Conservation (phyloP, 306 rosid species). For the Cyamopsis tetragonoloba region DNA sequence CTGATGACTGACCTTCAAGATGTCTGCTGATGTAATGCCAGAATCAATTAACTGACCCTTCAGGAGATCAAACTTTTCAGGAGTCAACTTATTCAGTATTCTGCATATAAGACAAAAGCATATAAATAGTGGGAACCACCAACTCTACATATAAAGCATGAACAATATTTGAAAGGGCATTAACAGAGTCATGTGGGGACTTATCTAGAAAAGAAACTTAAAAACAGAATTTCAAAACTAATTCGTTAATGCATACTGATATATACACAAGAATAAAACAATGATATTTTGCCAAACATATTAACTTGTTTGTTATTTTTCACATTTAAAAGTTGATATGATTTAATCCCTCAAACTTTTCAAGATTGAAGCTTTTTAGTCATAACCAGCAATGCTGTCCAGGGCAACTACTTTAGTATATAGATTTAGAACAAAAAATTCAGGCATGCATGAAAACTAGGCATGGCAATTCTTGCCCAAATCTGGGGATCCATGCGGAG, state of each 20-base stretch:
- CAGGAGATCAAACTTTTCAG: conserved; percentile 81
- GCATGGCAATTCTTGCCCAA: too few relatives aligned
- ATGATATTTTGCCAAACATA: neutral
- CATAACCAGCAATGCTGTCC: neutral
- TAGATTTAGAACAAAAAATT: neutral
- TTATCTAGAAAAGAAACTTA: neutral
- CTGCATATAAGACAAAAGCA: conserved; percentile 30
- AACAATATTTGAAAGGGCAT: neutral
- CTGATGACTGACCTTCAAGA: conserved; percentile 53
- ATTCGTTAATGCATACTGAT: neutral
- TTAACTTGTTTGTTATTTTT: neutral
- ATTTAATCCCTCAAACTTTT: neutral
- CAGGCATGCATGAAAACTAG: neutral
- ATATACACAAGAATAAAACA: neutral
- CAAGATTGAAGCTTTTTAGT: neutral
- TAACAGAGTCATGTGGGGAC: neutral
- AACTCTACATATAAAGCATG: neutral
- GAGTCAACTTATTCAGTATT: conserved; percentile 78
- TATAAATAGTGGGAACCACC: neutral
- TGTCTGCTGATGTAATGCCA: conserved; percentile 84
- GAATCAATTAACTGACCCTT: conserved; percentile 79
- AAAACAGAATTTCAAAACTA: neutral
- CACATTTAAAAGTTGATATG: neutral
- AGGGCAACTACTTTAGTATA: neutral
- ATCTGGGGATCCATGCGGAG: too few relatives aligned